These are phyloP conservation scores for Erucastrum elatum DNA, from an alignment of 345 rosid genomes.

Conservation along the genomic window DNA sequence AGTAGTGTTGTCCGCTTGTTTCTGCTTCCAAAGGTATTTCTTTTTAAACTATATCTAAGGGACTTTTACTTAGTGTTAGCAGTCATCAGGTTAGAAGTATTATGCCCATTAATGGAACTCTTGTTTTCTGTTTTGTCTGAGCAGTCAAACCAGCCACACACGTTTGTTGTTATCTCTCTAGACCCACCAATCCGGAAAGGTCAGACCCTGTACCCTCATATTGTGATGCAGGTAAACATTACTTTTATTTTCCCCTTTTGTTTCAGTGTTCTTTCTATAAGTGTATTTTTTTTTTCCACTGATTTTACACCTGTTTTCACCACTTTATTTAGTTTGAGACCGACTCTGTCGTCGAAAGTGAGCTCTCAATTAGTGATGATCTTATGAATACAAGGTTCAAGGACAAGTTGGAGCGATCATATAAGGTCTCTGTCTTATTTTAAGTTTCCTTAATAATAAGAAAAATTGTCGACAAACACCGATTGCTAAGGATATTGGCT, in stretches of 20 bases:
- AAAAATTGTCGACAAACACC: background rate
- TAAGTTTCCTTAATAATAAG: background rate
- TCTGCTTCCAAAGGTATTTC: conserved; percentile 85
- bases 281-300: background rate
- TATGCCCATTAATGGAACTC: background rate
- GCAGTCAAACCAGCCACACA: conserved; percentile 95
- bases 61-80: background rate
- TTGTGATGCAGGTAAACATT: conserved; percentile 80
- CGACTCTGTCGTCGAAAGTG: conserved; percentile 62
- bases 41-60: conserved; percentile 9
- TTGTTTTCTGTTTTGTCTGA: conserved; percentile 23
- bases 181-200: conserved; percentile 99
- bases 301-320: background rate
- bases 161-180: conserved; percentile 87
- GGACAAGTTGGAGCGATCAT: conserved; percentile 76
- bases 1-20: conserved; percentile 96
- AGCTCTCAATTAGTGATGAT: conserved; percentile 68
- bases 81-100: background rate
- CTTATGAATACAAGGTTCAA: conserved; percentile 80
- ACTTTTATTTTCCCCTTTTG: background rate
- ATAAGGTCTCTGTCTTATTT: conserved; percentile 55
- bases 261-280: background rate
- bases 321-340: conserved; percentile 72
- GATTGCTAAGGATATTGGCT: conserved; percentile 6
- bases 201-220: conserved; percentile 94